These are phyloP conservation scores for Orbilia blumenaviensis DNA, from an alignment of 2,329 filamentous ascomycete genomes.

Conservation along the genomic window DNA sequence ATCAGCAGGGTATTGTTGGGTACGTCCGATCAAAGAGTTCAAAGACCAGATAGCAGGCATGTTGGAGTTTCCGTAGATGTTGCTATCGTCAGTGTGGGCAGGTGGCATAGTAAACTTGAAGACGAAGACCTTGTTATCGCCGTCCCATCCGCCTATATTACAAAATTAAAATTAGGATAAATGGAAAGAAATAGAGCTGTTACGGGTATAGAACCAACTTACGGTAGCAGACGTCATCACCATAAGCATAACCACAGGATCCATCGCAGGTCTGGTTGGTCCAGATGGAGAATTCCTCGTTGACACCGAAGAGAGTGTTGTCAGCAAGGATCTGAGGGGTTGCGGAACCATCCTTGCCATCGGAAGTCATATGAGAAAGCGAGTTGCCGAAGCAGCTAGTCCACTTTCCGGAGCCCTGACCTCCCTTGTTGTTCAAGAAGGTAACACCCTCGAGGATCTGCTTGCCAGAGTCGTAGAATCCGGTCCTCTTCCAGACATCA, in stretches of 20 bases:
- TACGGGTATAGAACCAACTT: slow-evolving; percentile 55
- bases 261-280: slow-evolving; percentile 65
- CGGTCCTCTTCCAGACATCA: slow-evolving; percentile 28
- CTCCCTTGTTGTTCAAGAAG: slow-evolving; percentile 53
- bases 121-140: slow-evolving; percentile 76
- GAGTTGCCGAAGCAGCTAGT: slow-evolving; percentile 67
- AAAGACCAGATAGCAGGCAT: slow-evolving; percentile 81
- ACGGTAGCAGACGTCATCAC: slow-evolving; percentile 66
- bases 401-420: slow-evolving; percentile 35
- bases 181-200: not conserved
- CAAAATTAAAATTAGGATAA: slow-evolving; percentile 10
- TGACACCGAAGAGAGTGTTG: slow-evolving; percentile 63
- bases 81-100: slow-evolving; percentile 63
- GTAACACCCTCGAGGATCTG: slow-evolving; percentile 25
- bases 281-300: slow-evolving; percentile 66
- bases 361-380: slow-evolving; percentile 66
- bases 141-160: slow-evolving; percentile 73
- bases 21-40: slow-evolving; percentile 76
- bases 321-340: slow-evolving; percentile 66
- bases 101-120: slow-evolving; percentile 78
- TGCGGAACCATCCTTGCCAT: slow-evolving; percentile 64
- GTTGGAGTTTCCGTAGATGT: slow-evolving; percentile 67
- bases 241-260: slow-evolving; percentile 63
- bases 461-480: slow-evolving; percentile 39
- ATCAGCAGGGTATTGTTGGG: slow-evolving; percentile 67